A percentile compares a stretch with the other conserved stretches of the same genome.
phyloP scores from a whole-genome alignment of 306 rosid species.

The Cyclanthera cordifolia region DNA sequence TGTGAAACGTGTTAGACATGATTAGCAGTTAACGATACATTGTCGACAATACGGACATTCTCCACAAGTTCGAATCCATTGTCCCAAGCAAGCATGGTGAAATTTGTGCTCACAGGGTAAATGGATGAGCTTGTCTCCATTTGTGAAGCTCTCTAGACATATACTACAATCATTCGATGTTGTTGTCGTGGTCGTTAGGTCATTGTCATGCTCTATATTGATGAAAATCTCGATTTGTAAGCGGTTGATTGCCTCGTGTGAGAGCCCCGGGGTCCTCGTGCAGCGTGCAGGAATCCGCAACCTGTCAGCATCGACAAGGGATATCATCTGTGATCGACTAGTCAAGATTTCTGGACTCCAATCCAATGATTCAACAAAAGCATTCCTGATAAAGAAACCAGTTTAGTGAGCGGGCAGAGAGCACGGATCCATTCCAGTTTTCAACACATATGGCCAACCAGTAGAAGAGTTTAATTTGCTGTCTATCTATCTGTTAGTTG shows the following conservation, averaged over 20 bases:
- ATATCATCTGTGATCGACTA: slow-evolving; percentile 16
- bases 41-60: slow-evolving; percentile 81
- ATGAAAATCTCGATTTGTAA: slow-evolving; percentile 41
- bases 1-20: background rate
- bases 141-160: slow-evolving; percentile 61
- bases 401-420: background rate
- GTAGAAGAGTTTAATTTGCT: background rate
- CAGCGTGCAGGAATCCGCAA: slow-evolving; percentile 27
- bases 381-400: background rate
- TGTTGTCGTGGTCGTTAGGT: slow-evolving; percentile 19
- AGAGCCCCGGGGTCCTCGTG: slow-evolving; percentile 62
- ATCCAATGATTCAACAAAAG: slow-evolving; percentile 13
- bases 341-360: slow-evolving; percentile 20
- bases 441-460: background rate
- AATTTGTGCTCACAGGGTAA: slow-evolving; percentile 70
- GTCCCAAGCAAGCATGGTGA: slow-evolving; percentile 63
- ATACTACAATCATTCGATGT: slow-evolving; percentile 56
- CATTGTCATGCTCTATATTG: slow-evolving; percentile 10
- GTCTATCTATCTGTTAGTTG: too few relatives aligned
- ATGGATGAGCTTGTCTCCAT: slow-evolving; percentile 48
- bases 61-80: slow-evolving; percentile 65
- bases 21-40: slow-evolving; percentile 15
- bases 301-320: slow-evolving; percentile 30
- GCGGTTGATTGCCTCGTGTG: slow-evolving; percentile 49
- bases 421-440: background rate